Conservation (phyloP, 257 asterid genomes). For the Ajuga chamaepitys region DNA sequence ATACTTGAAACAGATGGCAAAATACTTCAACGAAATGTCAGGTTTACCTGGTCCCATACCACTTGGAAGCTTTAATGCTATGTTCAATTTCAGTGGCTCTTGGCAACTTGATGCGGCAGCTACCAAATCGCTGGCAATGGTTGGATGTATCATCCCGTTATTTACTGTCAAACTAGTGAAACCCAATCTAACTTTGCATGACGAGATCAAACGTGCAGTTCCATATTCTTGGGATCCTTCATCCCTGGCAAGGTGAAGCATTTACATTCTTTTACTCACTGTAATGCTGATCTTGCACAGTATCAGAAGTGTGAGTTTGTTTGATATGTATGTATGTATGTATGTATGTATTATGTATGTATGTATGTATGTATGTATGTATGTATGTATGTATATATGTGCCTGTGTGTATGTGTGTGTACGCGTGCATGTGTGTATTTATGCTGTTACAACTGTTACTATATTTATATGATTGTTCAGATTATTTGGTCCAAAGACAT, state of each 20-base stretch:
- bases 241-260: constrained; percentile 78
- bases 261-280: not conserved
- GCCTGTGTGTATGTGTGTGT: too few relatives aligned
- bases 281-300: not conserved
- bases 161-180: constrained; percentile 47
- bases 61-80: constrained; percentile 92
- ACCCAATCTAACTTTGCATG: constrained; percentile 41
- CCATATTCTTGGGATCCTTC: constrained; percentile 98
- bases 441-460: not conserved
- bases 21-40: constrained; percentile 70
- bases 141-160: constrained; percentile 66
- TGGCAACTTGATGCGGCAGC: constrained; percentile 88
- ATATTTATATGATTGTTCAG: not conserved
- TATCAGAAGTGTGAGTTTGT: not conserved
- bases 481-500: too few relatives aligned
- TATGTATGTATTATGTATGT: too few relatives aligned
- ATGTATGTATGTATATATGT: too few relatives aligned
- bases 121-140: constrained; percentile 90
- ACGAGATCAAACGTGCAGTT: constrained; percentile 79
- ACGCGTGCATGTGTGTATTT: not conserved
- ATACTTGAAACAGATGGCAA: constrained; percentile 70
- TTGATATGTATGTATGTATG: too few relatives aligned
- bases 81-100: constrained; percentile 97
- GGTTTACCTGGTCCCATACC: constrained; percentile 64
- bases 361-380: too few relatives aligned